Evolutionary conservation across 805 yeast genomes (phyloP).

Genomic region (Ogataea pilisensis): DNA sequence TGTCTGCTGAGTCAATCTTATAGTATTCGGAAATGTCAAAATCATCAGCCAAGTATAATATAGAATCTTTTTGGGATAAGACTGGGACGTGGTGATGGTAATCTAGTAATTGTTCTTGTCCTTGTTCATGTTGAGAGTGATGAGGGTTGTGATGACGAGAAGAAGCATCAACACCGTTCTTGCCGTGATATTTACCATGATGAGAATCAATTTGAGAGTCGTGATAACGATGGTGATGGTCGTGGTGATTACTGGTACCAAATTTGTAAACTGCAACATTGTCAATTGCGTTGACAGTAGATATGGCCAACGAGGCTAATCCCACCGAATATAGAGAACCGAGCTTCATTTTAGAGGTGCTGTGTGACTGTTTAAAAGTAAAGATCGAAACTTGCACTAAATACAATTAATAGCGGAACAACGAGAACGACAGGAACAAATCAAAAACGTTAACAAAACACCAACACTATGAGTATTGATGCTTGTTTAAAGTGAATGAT

Average conservation of each 20-base stretch:
- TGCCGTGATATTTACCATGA: background rate
- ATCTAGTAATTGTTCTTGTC: background rate
- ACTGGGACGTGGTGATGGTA: slow-evolving; percentile 5
- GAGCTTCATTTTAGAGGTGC: slow-evolving; percentile 7
- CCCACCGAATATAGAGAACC: slow-evolving; percentile 1
- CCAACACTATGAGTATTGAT: no score
- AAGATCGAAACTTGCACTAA: no score
- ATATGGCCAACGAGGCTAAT: slow-evolving; percentile 6
- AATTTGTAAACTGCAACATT: slow-evolving; percentile 26
- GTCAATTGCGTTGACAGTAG: slow-evolving; percentile 16
- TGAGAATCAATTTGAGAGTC: background rate
- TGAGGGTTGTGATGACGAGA: no score
- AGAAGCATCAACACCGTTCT: no score
- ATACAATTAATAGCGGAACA: no score
- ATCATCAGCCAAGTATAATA: slow-evolving; percentile 42
- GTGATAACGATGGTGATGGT: background rate
- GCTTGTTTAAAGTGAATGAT: no score
- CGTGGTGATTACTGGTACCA: slow-evolving; percentile 1
- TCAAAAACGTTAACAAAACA: no score
- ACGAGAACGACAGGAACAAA: no score
- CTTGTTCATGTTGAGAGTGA: no score
- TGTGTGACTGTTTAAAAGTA: no score
- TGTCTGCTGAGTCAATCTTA: slow-evolving; percentile 30
- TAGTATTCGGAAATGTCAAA: slow-evolving; percentile 38
- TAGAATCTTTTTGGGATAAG: slow-evolving; percentile 31